Base-by-base conservation (phyloP, 176 grass and related monocot species). In the Luzula sylvatica region DNA sequence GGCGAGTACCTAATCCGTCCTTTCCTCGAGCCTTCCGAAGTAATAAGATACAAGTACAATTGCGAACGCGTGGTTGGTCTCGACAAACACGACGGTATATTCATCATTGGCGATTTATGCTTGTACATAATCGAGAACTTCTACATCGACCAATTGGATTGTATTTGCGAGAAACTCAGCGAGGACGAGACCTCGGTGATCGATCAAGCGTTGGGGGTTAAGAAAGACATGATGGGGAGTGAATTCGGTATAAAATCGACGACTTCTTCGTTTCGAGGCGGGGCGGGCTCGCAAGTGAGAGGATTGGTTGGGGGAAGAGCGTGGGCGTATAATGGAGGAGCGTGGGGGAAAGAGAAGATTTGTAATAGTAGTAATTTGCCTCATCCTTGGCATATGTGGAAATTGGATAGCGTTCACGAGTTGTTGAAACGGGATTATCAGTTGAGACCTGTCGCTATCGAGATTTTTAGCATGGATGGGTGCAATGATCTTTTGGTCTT, bases 361-460 rank as follows among this genome's bases (percentile, higher is more conserved):
- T 86, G 78, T 68, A 80, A 72, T 32, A 92, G 78, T 53, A 74
- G 81, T 52, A 87, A 83, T 57, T 63, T 98, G 52, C 86, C 81
- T 45, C 93, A 98, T 67, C 82, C 81, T 23, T 98, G 93, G 93
- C 86, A 98, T 73, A 98, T 90, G 86, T 98, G 93, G 93, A 98
- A 98, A 61, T 72, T 98, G 46, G 93, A 98, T 76, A 92, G 93
- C 55, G 86, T 98, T 47, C 82, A 90, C 66, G 86, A 98, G 67
- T 75, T 98, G 67, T 69, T 98, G 26, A 98, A 90, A 83, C 81
- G 93, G 45, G 93, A 98, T 66, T 98, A 98, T 46, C 93, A 98
- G 65, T 87, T 98, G 50, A 77, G 93, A 17, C 86, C 93, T 23
- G 93, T 98, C 69, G 93, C 93, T 61, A 87, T 98, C 7, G 86